These are phyloP conservation scores for Monosporascus sp. DNA, from an alignment of 2,329 filamentous ascomycete genomes.

Conservation along the genomic window DNA sequence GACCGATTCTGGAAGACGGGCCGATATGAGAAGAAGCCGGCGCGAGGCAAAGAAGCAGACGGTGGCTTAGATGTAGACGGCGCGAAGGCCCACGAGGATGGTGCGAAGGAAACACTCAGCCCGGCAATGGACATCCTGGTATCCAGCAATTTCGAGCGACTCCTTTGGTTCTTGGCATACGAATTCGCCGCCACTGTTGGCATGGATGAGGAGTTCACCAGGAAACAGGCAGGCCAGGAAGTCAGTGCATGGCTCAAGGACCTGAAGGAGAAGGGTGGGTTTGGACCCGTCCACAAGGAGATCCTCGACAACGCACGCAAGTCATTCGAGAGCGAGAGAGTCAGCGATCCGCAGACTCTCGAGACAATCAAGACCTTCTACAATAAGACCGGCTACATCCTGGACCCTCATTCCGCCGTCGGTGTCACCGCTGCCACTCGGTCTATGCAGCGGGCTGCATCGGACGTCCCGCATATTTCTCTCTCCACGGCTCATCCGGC, in stretches of 20 bases:
- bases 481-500: conserved; percentile 93
- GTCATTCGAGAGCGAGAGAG: conserved; percentile 76
- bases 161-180: conserved; percentile 89
- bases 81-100: conserved; percentile 59
- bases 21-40: conserved; percentile 78
- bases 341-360: conserved; percentile 62
- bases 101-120: conserved; percentile 84
- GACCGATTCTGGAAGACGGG: conserved; percentile 92
- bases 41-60: conserved; percentile 50
- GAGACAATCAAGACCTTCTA: conserved; percentile 59
- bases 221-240: conserved; percentile 67
- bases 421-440: conserved; percentile 72
- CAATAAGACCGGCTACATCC: conserved; percentile 57
- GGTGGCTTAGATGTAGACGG: conserved; percentile 62
- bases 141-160: conserved; percentile 91
- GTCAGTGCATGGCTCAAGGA: conserved; percentile 73
- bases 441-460: conserved; percentile 50
- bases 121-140: conserved; percentile 98
- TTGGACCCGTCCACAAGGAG: conserved; percentile 67
- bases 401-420: conserved; percentile 90
- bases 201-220: conserved; percentile 61
- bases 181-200: conserved; percentile 56
- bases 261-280: conserved; percentile 77
- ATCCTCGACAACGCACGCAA: conserved; percentile 66
- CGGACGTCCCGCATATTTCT: conserved; percentile 65